These are phyloP conservation scores for Dorcoceras hygrometricum DNA, from an alignment of 257 asterid species.

Conservation along the genomic window DNA sequence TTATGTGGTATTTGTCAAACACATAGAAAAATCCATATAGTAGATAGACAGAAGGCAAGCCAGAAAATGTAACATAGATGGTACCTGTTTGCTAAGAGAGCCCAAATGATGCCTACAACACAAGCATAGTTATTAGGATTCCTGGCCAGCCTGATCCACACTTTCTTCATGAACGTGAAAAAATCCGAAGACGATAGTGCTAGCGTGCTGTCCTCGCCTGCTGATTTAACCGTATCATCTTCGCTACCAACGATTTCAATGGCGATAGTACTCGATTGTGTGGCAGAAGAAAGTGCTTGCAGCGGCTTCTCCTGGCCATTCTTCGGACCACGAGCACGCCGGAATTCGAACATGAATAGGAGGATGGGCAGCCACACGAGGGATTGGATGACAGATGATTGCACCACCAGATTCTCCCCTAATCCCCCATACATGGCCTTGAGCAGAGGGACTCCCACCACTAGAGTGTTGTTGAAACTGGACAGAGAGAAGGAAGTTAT, in stretches of 20 bases:
- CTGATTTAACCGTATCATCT: not conserved
- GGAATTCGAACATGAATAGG: slow-evolving; percentile 44
- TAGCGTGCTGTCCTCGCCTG: not conserved
- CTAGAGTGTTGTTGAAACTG: slow-evolving; percentile 54
- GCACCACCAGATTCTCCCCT: slow-evolving; percentile 61
- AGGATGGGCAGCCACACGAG: slow-evolving; percentile 57
- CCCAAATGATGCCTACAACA: slow-evolving; percentile 64
- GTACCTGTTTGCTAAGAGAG: slow-evolving; percentile 49
- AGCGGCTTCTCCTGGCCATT: not conserved
- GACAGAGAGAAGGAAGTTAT: slow-evolving; percentile 57
- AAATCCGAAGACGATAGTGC: not conserved
- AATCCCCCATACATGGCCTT: slow-evolving; percentile 62
- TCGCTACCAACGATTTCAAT: slow-evolving; percentile 7
- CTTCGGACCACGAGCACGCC: slow-evolving; percentile 25
- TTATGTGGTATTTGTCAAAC: too few species aligned
- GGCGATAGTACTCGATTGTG: not conserved
- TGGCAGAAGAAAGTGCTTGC: not conserved
- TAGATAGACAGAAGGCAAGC: not conserved
- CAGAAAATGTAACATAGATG: not conserved
- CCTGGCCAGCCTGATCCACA: slow-evolving; percentile 40
- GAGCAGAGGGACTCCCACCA: slow-evolving; percentile 67
- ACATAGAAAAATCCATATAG: too few species aligned
- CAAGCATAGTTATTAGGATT: slow-evolving; percentile 72
- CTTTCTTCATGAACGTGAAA: slow-evolving; percentile 40
- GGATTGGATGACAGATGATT: slow-evolving; percentile 56